phyloP scores from a whole-genome alignment of 1,284 basidiomycete species.

The Crepidotus sp. region DNA sequence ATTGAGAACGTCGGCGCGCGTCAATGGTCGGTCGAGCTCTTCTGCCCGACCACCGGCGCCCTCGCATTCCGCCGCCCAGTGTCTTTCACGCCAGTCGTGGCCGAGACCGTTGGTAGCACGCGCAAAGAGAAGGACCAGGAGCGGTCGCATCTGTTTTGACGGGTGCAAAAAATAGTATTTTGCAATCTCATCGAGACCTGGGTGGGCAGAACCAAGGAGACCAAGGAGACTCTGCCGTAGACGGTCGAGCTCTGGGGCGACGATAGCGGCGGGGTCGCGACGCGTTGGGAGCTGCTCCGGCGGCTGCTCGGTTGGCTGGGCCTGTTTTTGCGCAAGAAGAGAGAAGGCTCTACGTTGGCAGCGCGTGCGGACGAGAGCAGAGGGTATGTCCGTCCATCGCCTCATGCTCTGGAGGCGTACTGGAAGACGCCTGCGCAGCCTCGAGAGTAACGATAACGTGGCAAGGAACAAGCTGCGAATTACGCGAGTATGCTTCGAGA shows the following conservation, averaged over 20 bases:
- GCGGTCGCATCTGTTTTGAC: conserved; percentile 86
- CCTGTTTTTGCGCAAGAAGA: conserved; percentile 20
- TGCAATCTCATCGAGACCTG: conserved; percentile 80
- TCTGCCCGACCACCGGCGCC: conserved; percentile 41
- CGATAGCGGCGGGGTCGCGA: conserved; percentile 59
- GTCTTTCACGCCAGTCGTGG: conserved; percentile 44
- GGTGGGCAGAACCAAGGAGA: conserved; percentile 84
- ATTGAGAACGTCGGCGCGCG: conserved; percentile 67
- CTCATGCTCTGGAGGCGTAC: conserved; percentile 7
- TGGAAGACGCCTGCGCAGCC: not conserved
- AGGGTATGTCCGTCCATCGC: conserved; percentile 10
- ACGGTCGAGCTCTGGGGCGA: conserved; percentile 67
- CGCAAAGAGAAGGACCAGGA: conserved; percentile 85
- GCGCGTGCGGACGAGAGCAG: conserved; percentile 12
- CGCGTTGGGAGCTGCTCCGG: conserved; percentile 19
- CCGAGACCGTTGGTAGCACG: conserved; percentile 90
- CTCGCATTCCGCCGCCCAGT: conserved; percentile 45
- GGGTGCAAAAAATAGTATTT: conserved; percentile 89
- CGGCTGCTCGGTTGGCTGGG: not conserved
- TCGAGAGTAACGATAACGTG: conserved; percentile 1
- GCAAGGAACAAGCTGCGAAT: not conserved
- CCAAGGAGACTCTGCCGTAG: conserved; percentile 71
- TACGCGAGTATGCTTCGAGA: not conserved
- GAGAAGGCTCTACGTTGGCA: conserved; percentile 14
- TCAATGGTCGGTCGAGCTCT: conserved; percentile 61